These are phyloP conservation scores for Endoconidiophora polonica DNA, from an alignment of 2,329 filamentous ascomycete genomes.

Conservation along the genomic window DNA sequence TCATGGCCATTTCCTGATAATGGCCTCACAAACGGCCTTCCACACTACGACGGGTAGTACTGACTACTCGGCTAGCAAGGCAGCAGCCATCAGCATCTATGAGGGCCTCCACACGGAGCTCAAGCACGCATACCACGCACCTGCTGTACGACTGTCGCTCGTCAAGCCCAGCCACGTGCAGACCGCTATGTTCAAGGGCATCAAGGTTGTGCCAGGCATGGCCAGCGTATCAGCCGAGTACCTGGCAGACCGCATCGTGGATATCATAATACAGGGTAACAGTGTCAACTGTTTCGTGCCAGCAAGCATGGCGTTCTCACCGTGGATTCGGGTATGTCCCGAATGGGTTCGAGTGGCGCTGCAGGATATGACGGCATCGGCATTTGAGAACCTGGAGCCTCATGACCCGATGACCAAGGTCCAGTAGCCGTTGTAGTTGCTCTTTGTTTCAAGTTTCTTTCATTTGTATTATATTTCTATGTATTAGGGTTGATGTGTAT, in stretches of 20 bases:
- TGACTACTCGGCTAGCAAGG: slow-evolving; percentile 43
- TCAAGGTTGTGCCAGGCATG: slow-evolving; percentile 12
- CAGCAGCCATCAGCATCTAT: slow-evolving; percentile 41
- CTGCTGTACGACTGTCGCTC: slow-evolving; percentile 26
- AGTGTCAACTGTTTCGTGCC: slow-evolving; percentile 13
- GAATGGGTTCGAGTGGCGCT: slow-evolving; percentile 3
- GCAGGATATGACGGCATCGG: slow-evolving; percentile 8
- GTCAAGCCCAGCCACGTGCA: slow-evolving; percentile 26
- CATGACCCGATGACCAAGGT: too few species aligned
- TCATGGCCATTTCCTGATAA: slow-evolving; percentile 44
- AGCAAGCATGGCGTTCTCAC: background rate
- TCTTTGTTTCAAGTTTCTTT: too few species aligned
- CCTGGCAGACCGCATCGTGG: slow-evolving; percentile 4
- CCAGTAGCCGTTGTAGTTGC: too few species aligned
- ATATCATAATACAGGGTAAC: background rate
- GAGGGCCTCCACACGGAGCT: slow-evolving; percentile 37
- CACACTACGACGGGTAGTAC: slow-evolving; percentile 36
- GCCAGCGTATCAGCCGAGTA: background rate
- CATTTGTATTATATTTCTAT: too few species aligned
- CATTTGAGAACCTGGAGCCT: background rate
- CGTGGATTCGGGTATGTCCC: slow-evolving; percentile 1
- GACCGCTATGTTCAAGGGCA: slow-evolving; percentile 25
- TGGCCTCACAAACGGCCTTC: slow-evolving; percentile 37
- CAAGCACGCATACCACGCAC: slow-evolving; percentile 34
- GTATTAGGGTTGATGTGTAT: too few species aligned